A percentile compares a stretch with the other conserved stretches of the same genome.
phyloP scores from a whole-genome alignment of 2,329 filamentous ascomycete genomes.

The Aspergillus phoenicis region DNA sequence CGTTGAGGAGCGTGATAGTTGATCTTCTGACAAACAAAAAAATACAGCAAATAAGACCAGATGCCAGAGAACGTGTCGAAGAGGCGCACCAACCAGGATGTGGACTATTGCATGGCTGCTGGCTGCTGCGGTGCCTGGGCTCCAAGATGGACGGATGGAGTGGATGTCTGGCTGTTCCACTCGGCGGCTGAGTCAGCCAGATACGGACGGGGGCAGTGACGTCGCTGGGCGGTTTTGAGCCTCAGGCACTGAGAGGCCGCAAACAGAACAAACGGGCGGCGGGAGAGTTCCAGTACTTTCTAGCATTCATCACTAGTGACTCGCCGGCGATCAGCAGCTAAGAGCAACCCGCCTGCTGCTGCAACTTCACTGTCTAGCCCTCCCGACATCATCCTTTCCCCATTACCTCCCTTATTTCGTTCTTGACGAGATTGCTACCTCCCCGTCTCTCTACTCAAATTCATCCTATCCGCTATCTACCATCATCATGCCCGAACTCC shows the following conservation, averaged over 20 bases:
- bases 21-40: background rate
- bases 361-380: slow-evolving; percentile 17
- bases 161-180: slow-evolving; percentile 1
- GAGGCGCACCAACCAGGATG: background rate
- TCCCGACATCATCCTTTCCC: slow-evolving; percentile 13
- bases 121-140: slow-evolving; percentile 1
- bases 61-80: background rate
- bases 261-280: slow-evolving; percentile 39
- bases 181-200: slow-evolving; percentile 1
- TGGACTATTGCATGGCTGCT: slow-evolving; percentile 4
- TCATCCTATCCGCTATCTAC: slow-evolving; percentile 10
- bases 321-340: slow-evolving; percentile 26
- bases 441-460: slow-evolving; percentile 5
- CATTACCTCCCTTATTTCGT: slow-evolving; percentile 11
- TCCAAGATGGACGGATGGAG: background rate
- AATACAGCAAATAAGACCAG: background rate
- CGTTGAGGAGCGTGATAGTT: background rate
- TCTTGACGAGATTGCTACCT: slow-evolving; percentile 9
- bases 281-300: slow-evolving; percentile 47
- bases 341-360: slow-evolving; percentile 23
- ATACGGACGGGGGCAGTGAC: slow-evolving; percentile 6
- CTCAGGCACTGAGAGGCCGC: slow-evolving; percentile 26
- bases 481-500: slow-evolving; percentile 30
- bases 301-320: slow-evolving; percentile 21
- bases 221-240: slow-evolving; percentile 10